Conservation (phyloP, 805 yeast species). For the Kodamaea kaohsiungensis region DNA sequence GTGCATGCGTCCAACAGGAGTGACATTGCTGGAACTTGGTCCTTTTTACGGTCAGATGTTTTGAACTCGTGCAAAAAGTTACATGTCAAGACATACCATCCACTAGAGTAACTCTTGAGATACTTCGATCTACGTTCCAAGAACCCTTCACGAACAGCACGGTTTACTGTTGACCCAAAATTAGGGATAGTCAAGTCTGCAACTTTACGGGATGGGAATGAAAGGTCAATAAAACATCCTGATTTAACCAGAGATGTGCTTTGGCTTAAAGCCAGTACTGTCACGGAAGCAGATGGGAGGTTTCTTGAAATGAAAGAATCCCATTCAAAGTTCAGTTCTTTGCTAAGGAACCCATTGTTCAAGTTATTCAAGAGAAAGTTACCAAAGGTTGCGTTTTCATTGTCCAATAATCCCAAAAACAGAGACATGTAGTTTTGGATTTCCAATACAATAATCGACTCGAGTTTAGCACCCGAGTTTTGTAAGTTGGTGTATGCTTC, state of each 20-base stretch:
- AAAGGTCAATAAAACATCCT: slow-evolving; percentile 43
- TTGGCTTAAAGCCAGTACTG: slow-evolving; percentile 29
- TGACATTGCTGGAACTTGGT: slow-evolving; percentile 81
- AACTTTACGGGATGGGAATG: slow-evolving; percentile 37
- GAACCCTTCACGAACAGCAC: slow-evolving; percentile 67
- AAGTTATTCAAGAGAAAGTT: slow-evolving; percentile 65
- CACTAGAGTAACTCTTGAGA: slow-evolving; percentile 85
- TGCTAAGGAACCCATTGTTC: slow-evolving; percentile 62
- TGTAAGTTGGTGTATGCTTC: slow-evolving; percentile 89
- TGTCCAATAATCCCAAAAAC: slow-evolving; percentile 69
- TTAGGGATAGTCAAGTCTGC: slow-evolving; percentile 63
- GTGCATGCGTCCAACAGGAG: slow-evolving; percentile 76
- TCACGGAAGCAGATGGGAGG: slow-evolving; percentile 35
- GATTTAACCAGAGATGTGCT: slow-evolving; percentile 25
- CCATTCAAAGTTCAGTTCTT: slow-evolving; percentile 87
- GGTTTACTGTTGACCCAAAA: slow-evolving; percentile 68
- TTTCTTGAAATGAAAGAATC: slow-evolving; percentile 76
- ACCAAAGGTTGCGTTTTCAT: slow-evolving; percentile 71
- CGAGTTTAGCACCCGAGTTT: slow-evolving; percentile 84
- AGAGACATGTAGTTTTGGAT: slow-evolving; percentile 78
- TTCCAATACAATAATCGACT: slow-evolving; percentile 79
- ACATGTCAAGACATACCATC: slow-evolving; percentile 90
- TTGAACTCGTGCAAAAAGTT: slow-evolving; percentile 89
- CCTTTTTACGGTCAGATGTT: slow-evolving; percentile 75
- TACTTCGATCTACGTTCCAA: slow-evolving; percentile 90